Percentiles rank a stretch among this genome's conserved stretches.
These are phyloP conservation scores for Camellia lanceoleosa DNA, from an alignment of 148 eudicot genomes.

Conservation along the genomic window DNA sequence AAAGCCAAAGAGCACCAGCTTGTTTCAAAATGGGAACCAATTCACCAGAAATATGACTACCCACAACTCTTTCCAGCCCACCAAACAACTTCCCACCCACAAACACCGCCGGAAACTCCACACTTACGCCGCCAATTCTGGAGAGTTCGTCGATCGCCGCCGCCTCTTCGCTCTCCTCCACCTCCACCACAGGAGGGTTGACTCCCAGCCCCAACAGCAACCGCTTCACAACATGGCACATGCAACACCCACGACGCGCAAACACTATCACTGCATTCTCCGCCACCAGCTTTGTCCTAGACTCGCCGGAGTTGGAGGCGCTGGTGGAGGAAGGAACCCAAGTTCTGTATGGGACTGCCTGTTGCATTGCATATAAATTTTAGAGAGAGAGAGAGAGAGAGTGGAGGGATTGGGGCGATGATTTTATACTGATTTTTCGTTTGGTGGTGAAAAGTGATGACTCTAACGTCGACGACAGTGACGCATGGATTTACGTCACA, in stretches of 20 bases:
- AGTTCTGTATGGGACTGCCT: conserved; percentile 41
- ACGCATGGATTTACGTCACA: conserved; percentile 31
- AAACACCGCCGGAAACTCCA: conserved; percentile 67
- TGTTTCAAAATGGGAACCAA: conserved; percentile 66
- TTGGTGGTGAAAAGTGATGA: background rate
- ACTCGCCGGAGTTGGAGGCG: background rate
- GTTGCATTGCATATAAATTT: conserved; percentile 37
- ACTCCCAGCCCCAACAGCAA: conserved; percentile 63
- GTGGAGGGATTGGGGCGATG: background rate
- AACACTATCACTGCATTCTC: conserved; percentile 71
- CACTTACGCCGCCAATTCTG: conserved; percentile 9
- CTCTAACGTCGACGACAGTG: conserved; percentile 37
- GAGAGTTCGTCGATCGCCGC: conserved; percentile 28
- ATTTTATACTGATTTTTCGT: background rate
- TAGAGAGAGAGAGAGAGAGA: background rate
- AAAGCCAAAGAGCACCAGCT: conserved; percentile 86
- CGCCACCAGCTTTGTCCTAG: conserved; percentile 28
- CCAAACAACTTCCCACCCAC: conserved; percentile 75
- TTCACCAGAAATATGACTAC: conserved; percentile 79
- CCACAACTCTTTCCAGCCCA: conserved; percentile 72
- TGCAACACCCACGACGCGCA: conserved; percentile 67
- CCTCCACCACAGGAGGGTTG: conserved; percentile 54
- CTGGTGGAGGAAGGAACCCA: conserved; percentile 31
- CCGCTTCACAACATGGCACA: conserved; percentile 73
- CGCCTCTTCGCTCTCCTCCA: conserved; percentile 40